These are phyloP conservation scores for Eragrostis curvula DNA, from an alignment of 176 grass and related monocot species.

Conservation along the genomic window DNA sequence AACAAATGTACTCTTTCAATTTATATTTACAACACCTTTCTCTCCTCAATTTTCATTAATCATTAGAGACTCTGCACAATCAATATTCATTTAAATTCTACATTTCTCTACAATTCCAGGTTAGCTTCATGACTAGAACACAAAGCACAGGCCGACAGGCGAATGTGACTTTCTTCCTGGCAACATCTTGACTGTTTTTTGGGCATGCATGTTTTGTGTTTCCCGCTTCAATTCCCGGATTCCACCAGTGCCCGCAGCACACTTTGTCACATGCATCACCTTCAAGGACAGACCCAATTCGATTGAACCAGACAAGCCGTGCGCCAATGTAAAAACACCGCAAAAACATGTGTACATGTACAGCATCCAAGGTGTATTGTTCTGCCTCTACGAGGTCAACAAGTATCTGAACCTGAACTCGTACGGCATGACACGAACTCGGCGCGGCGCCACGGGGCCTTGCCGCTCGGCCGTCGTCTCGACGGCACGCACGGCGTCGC, in stretches of 20 bases:
- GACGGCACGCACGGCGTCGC: constrained; percentile 50
- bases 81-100: background rate
- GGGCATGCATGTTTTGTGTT: background rate
- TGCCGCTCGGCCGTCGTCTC: constrained; percentile 44
- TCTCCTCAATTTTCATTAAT: too few species aligned
- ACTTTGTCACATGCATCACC: background rate
- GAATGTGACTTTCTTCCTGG: background rate
- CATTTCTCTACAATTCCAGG: background rate
- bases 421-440: constrained; percentile 61
- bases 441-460: background rate
- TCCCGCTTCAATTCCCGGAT: background rate
- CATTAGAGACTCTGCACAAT: background rate
- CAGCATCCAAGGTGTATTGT: background rate
- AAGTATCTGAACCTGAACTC: constrained; percentile 88
- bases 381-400: constrained; percentile 38
- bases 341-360: background rate
- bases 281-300: background rate
- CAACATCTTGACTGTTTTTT: background rate
- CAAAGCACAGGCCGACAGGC: background rate
- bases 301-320: background rate
- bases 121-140: background rate
- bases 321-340: background rate
- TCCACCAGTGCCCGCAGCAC: background rate
- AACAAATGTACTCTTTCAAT: background rate
- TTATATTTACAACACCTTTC: too few species aligned